phyloP scores from a whole-genome alignment of 352 stramenopile species.

The Globisporangium barbulae region DNA sequence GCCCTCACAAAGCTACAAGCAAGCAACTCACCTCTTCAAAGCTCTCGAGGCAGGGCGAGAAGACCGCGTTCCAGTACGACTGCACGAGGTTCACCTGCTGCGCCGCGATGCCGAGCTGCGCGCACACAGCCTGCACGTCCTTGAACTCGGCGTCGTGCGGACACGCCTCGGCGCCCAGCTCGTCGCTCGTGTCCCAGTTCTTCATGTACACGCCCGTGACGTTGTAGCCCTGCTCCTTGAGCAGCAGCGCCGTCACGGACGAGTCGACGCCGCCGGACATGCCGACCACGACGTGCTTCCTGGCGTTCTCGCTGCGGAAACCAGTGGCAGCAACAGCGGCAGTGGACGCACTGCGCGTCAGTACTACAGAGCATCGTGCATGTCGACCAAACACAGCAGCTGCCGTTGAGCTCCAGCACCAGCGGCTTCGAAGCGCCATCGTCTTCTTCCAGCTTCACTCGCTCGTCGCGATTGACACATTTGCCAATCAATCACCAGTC shows the following conservation, averaged over 20 bases:
- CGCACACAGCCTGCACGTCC: constrained; percentile 91
- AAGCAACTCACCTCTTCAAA: constrained; percentile 43
- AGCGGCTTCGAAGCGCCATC: constrained; percentile 9
- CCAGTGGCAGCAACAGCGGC: neutral
- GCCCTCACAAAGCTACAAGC: neutral
- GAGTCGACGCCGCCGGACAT: constrained; percentile 99
- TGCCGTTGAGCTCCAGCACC: neutral
- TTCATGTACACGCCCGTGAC: constrained; percentile 98
- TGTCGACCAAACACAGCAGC: neutral
- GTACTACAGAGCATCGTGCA: neutral
- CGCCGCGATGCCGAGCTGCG: constrained; percentile 90
- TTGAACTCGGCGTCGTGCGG: constrained; percentile 90
- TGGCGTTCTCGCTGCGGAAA: constrained; percentile 18
- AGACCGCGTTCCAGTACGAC: constrained; percentile 98
- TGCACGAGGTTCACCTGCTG: constrained; percentile 86
- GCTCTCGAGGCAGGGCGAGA: constrained; percentile 94
- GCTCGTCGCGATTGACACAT: neutral
- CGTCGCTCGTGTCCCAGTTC: constrained; percentile 97
- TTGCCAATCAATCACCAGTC: constrained; percentile 2
- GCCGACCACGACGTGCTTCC: constrained; percentile 91
- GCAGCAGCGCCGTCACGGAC: constrained; percentile 92
- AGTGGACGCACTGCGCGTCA: neutral
- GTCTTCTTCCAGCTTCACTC: constrained; percentile 1
- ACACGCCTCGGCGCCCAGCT: constrained; percentile 83
- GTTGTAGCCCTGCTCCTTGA: constrained; percentile 88